Percentiles rank a stretch among this genome's conserved stretches.
Evolutionary conservation across 1,284 basidiomycete species (phyloP).

Genomic region (Austroboletus niveus): DNA sequence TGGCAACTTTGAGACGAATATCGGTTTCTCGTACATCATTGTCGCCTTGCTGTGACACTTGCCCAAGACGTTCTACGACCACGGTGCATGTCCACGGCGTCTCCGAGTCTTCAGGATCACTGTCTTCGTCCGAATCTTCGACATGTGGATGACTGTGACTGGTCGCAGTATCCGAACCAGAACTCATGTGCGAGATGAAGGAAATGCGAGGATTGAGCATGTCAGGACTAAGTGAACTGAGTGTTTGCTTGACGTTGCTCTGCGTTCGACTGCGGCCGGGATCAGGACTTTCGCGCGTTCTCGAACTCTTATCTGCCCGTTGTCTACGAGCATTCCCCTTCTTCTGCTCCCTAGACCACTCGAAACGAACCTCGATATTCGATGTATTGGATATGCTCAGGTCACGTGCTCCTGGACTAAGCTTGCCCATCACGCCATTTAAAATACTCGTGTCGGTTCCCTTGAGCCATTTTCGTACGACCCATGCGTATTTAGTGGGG

Average conservation of each 20-base stretch:
- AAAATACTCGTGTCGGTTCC: slow-evolving; percentile 42
- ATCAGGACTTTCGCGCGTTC: slow-evolving; percentile 9
- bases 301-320: slow-evolving; percentile 18
- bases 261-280: slow-evolving; percentile 6
- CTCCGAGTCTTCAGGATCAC: slow-evolving; percentile 94
- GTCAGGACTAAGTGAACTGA: slow-evolving; percentile 7
- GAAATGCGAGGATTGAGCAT: slow-evolving; percentile 19
- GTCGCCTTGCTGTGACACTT: slow-evolving; percentile 2
- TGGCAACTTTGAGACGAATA: slow-evolving; percentile 64
- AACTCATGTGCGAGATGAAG: slow-evolving; percentile 29
- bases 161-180: slow-evolving; percentile 25
- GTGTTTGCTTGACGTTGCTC: slow-evolving; percentile 1
- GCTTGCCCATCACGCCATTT: slow-evolving; percentile 41
- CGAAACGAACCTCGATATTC: slow-evolving; percentile 65
- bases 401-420: slow-evolving; percentile 24
- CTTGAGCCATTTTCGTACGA: slow-evolving; percentile 79
- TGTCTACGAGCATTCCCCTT: slow-evolving; percentile 22
- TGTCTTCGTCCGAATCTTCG: slow-evolving; percentile 61
- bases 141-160: slow-evolving; percentile 26
- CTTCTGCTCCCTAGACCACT: slow-evolving; percentile 61
- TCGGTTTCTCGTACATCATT: slow-evolving; percentile 12
- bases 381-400: slow-evolving; percentile 16
- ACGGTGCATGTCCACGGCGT: slow-evolving; percentile 90
- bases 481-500: slow-evolving; percentile 75
- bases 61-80: slow-evolving; percentile 44